Base-by-base conservation (phyloP, 306 rosid genomes). In the Amphicarpaea edgeworthii region DNA sequence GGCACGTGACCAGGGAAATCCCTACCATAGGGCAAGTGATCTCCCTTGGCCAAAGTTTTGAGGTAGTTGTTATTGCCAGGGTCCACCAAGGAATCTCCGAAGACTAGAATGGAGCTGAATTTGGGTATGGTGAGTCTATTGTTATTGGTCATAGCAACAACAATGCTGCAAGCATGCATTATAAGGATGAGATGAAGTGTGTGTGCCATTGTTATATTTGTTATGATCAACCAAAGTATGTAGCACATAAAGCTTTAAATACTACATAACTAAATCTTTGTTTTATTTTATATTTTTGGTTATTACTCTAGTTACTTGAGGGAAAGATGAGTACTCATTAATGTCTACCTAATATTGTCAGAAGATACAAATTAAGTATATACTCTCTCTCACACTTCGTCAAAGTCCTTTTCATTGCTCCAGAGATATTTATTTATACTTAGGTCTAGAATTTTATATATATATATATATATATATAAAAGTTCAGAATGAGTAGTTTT, bases 41-140 rank as follows among this genome's bases (percentile, higher is more conserved):
- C 82, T 43, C 66, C 89, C 79, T 73, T 85, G 2, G 69, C 43
- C 62, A 47, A 2, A 8, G 91, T 88, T 1, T 8, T 14, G 6
- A 88, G 32, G 84, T 80, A 83, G 66, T 87, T 90, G 79, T 90
- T 90, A 57, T 88, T 87, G 14, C 90, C 93, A 0, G 86, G 54
- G 50, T 86, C 96, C 2, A 80, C 82, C 0, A 90, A 75, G 0
- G 93, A 90, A 76, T 88, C 91, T 2, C 96, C 96, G n/a, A 90
- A 87, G 2, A 80, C 66, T 17, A 87, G 68, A 81, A 90, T 77
- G 73, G 89, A 77, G 0, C 86, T 77, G 68, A 88, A 87, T 0
- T 70, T 83, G 12, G 66, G 76, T 62, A 32, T 72, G 21, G 4
- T 40, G 43, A 2, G 43, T 8, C 2, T 53, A 76, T 49, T 77